Evolutionary conservation across 257 asterid species (phyloP), one percentile per base, ranked within the genome.

Genomic region (Salvia hispanica): DNA sequence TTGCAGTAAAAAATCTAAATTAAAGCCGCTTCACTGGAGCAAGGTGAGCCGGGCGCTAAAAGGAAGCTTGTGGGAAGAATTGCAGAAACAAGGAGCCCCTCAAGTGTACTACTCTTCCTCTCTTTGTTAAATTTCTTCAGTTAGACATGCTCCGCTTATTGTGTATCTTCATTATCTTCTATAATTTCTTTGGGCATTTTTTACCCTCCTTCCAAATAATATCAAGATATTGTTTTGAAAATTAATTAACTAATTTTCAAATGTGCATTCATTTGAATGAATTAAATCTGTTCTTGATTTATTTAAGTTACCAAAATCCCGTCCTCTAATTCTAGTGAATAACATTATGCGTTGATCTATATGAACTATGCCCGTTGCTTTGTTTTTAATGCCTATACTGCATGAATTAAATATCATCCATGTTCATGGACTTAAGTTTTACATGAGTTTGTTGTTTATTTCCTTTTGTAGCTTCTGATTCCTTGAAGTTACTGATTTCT

Each of bases 11-110:
- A 86, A 83, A 78, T 95, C 99, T 62, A 91, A 79, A 40, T 71
- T 95, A 75, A 95, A 95, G 84, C 99, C 99, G 40, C 84, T 95
- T 77, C 96, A 95, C 58, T 91, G 99, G 99, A 89, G 95, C 83
- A 95, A 95, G 85, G 97, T 95, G 77, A 87, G 98, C 42, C 86
- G 97, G 77, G 96, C 88, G 73, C n/a, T 95, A 65, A 94, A 95
- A 81, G 99, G 99, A 74, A 95, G 99, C 86, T 84, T 95, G 71
- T 95, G 99, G 99, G 99, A 89, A 62, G 99, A 95, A 80, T 75
- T 95, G 80, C 96, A 91, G 84, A 89, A 85, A 69, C 76, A 68
- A 18, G 99, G 96, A 62, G 95, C 82, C 15, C 87, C 95, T 82
- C 97, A 79, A 82, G 78, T 74, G 99, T 95, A 91, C 56, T 72